phyloP scores from a whole-genome alignment of 2,329 filamentous ascomycete species.

The Talaromyces pinophilus region DNA sequence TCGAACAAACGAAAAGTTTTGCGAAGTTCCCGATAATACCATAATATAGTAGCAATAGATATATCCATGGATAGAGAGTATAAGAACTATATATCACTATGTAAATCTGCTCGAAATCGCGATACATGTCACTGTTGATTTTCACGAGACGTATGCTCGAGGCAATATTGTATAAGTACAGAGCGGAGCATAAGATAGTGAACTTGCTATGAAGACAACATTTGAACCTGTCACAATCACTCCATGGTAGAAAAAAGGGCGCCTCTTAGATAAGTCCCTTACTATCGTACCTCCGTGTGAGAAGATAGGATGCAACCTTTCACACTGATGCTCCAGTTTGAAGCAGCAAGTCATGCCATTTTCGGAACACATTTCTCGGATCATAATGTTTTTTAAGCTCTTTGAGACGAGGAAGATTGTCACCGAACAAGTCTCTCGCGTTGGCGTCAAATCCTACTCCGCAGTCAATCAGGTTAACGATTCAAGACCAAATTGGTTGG shows the following conservation, averaged over 20 bases:
- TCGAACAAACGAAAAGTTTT: not conserved
- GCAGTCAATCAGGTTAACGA: conserved; percentile 53
- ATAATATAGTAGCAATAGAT: not conserved
- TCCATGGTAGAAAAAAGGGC: not conserved
- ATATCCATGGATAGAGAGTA: not conserved
- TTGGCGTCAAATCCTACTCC: conserved; percentile 61
- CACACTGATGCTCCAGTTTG: conserved; percentile 2
- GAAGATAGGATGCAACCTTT: not conserved
- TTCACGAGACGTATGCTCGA: not conserved
- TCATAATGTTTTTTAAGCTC: conserved; percentile 57
- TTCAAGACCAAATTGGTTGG: conserved; percentile 28
- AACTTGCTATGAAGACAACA: not conserved
- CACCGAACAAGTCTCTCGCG: conserved; percentile 52
- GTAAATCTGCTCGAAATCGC: not conserved
- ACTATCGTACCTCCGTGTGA: not conserved
- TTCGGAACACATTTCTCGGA: conserved; percentile 57
- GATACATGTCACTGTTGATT: not conserved
- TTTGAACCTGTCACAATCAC: not conserved
- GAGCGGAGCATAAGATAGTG: not conserved
- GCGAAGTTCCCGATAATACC: not conserved
- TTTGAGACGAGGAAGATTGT: conserved; percentile 52
- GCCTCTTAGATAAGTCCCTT: not conserved
- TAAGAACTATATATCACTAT: not conserved
- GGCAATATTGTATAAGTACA: not conserved
- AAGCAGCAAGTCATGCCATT: conserved; percentile 53